Evolutionary conservation across 2,329 filamentous ascomycete genomes (phyloP).

Genomic region (Fusarium verticillioides): DNA sequence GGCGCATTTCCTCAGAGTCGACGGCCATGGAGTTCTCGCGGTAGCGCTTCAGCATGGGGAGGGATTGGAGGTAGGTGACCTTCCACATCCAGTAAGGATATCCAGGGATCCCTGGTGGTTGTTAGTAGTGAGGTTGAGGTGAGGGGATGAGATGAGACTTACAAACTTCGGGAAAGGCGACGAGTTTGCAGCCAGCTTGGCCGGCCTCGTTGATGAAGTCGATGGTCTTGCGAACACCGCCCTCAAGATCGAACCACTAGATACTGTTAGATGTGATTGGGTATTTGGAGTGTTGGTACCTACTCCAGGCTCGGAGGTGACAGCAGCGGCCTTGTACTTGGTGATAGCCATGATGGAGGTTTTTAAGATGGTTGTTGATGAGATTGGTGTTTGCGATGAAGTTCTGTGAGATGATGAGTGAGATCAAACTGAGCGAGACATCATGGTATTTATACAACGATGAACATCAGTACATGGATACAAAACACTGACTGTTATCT

Average conservation of each 20-base stretch:
- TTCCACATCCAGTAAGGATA: slow-evolving; percentile 60
- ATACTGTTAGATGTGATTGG: background rate
- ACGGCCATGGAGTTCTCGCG: slow-evolving; percentile 53
- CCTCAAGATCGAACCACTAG: slow-evolving; percentile 67
- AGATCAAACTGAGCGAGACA: background rate
- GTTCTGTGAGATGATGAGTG: background rate
- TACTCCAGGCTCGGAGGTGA: slow-evolving; percentile 39
- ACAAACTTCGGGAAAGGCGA: slow-evolving; percentile 65
- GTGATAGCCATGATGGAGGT: slow-evolving; percentile 32
- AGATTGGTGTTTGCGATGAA: background rate
- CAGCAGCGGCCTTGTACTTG: slow-evolving; percentile 42
- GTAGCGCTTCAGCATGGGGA: slow-evolving; percentile 49
- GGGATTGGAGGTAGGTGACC: slow-evolving; percentile 46
- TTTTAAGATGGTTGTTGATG: background rate
- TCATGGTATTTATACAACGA: slow-evolving; percentile 6
- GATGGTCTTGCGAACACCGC: slow-evolving; percentile 66
- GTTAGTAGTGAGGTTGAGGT: rapidly evolving
- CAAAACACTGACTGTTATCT: background rate
- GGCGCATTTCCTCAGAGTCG: slow-evolving; percentile 57
- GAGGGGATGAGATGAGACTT: background rate
- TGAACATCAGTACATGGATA: rapidly evolving
- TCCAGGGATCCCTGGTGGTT: slow-evolving; percentile 57
- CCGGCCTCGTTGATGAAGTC: slow-evolving; percentile 66
- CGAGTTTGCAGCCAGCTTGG: slow-evolving; percentile 61
- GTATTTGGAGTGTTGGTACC: rapidly evolving